Conservation (phyloP, 495 filamentous ascomycete species). For the Podospora pseudocomata region DNA sequence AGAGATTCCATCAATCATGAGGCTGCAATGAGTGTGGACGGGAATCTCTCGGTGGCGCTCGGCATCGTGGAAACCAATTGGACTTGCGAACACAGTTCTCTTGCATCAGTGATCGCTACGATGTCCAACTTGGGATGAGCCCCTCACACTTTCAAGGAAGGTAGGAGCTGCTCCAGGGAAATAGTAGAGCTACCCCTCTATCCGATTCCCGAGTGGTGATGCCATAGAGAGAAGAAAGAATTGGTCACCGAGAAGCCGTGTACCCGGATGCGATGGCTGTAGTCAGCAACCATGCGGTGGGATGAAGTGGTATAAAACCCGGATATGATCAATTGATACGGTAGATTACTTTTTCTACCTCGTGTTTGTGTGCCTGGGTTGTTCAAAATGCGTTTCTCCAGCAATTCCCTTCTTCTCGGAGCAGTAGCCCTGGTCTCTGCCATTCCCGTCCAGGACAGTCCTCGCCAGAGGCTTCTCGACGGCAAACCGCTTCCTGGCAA, state of each 20-base stretch:
- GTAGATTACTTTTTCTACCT: not conserved
- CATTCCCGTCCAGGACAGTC: constrained; percentile 49
- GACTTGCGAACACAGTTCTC: not conserved
- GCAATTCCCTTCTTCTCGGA: constrained; percentile 26
- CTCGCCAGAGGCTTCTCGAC: constrained; percentile 47
- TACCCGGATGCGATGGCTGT: not conserved
- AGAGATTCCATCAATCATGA: not conserved
- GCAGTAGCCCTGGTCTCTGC: constrained; percentile 34
- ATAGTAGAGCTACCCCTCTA: not conserved
- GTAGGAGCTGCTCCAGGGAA: not conserved
- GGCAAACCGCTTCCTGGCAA: constrained; percentile 43
- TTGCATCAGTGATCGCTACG: not conserved
- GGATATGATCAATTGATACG: not conserved
- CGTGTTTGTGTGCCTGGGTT: not conserved
- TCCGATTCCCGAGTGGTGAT: not conserved
- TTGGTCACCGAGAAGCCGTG: not conserved
- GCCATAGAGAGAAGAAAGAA: not conserved
- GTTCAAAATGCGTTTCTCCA: constrained; percentile 34
- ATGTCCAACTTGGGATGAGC: constrained; percentile 9
- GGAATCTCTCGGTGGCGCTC: not conserved
- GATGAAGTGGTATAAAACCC: not conserved
- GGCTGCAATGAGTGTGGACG: not conserved
- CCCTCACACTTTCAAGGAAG: not conserved
- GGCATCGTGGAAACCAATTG: constrained; percentile 1
- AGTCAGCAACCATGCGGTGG: not conserved